Conservation (phyloP, 805 yeast species). For the Lipomyces mesembrius region DNA sequence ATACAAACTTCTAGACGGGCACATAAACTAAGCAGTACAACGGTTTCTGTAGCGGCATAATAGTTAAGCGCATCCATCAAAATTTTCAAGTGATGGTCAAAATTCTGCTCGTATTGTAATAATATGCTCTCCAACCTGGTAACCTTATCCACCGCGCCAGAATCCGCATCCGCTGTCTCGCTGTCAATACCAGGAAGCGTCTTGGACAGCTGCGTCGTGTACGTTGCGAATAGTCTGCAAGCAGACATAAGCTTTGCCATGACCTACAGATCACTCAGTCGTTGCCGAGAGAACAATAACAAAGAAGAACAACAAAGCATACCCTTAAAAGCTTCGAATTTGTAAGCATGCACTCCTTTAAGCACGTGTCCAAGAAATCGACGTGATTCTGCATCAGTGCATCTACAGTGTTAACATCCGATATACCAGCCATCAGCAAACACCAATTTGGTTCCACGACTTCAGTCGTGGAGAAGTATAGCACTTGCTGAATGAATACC, state of each 20-base stretch:
- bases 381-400: slow-evolving; percentile 55
- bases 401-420: slow-evolving; percentile 49
- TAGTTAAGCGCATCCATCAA: slow-evolving; percentile 51
- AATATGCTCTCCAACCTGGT: slow-evolving; percentile 42
- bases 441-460: slow-evolving; percentile 63
- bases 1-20: slow-evolving; percentile 47
- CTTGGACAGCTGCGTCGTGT: slow-evolving; percentile 57
- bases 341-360: slow-evolving; percentile 71
- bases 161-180: slow-evolving; percentile 47
- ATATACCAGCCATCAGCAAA: slow-evolving; percentile 46
- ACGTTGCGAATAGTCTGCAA: slow-evolving; percentile 54
- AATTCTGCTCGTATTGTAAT: slow-evolving; percentile 45
- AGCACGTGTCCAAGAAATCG: slow-evolving; percentile 62
- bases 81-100: slow-evolving; percentile 51
- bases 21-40: slow-evolving; percentile 50
- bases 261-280: slow-evolving; percentile 7
- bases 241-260: slow-evolving; percentile 39
- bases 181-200: slow-evolving; percentile 54
- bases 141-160: slow-evolving; percentile 41
- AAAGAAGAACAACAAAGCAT: neutral
- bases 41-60: slow-evolving; percentile 53
- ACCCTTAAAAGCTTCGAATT: slow-evolving; percentile 54
- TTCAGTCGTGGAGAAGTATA: slow-evolving; percentile 60
- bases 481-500: slow-evolving; percentile 59
- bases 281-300: neutral